Conservation (phyloP, 805 yeast genomes). For the Wickerhamomyces subpelliculosus region DNA sequence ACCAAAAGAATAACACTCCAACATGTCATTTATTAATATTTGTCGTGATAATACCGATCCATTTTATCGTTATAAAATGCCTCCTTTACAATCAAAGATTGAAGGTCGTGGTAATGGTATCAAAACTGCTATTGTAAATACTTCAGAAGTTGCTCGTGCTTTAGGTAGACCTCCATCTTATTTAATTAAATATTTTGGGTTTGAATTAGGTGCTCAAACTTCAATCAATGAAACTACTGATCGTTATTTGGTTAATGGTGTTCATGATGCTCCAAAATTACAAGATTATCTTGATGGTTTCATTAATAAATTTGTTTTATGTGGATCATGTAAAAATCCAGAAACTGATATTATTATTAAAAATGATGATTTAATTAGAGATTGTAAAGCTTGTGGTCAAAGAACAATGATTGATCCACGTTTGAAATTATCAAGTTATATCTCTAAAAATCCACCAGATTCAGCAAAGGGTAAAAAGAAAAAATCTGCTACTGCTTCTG, state of each 20-base stretch:
- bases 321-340: conserved; percentile 94
- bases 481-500: conserved; percentile 83
- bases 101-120: conserved; percentile 99
- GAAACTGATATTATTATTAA: conserved; percentile 87
- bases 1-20: no score
- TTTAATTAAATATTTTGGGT: conserved; percentile 90
- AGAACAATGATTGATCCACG: conserved; percentile 77
- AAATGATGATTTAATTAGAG: conserved; percentile 73
- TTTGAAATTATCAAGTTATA: conserved; percentile 81
- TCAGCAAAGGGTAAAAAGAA: conserved; percentile 55
- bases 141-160: conserved; percentile 90
- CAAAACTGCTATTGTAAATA: conserved; percentile 87
- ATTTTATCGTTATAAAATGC: conserved; percentile 99
- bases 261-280: conserved; percentile 80
- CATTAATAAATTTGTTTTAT: conserved; percentile 84
- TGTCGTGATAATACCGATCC: conserved; percentile 97
- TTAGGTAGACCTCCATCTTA: conserved; percentile 89
- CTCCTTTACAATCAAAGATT: conserved; percentile 91
- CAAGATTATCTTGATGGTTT: conserved; percentile 95
- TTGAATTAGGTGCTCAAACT: conserved; percentile 96
- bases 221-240: conserved; percentile 72
- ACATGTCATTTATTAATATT: conserved; percentile 84
- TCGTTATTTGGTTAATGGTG: conserved; percentile 90
- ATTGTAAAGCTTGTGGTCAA: conserved; percentile 98
- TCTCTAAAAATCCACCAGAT: conserved; percentile 83